Evolutionary conservation across 257 asterid species (phyloP).

Genomic region (Mentha longifolia): DNA sequence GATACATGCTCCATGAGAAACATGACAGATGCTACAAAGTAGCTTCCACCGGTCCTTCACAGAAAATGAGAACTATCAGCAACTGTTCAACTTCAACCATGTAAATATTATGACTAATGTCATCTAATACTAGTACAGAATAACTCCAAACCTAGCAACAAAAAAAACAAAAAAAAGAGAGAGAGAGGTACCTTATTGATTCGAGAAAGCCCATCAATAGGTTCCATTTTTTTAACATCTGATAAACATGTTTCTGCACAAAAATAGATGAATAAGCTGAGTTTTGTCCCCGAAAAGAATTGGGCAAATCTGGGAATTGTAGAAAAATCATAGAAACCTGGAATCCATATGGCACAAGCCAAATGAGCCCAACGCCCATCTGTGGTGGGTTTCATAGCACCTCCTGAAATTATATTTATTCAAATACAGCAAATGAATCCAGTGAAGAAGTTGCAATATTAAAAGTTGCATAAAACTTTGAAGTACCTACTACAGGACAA

Average conservation of each 20-base stretch:
- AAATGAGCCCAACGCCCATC: constrained; percentile 99
- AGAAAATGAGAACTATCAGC: constrained; percentile 31
- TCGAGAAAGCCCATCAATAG: constrained; percentile 88
- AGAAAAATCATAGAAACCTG: constrained; percentile 57
- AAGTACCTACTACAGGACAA: constrained; percentile 89
- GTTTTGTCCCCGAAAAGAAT: constrained; percentile 11
- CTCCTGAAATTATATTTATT: constrained; percentile 60
- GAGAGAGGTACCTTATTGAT: constrained; percentile 81
- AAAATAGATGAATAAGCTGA: constrained; percentile 30
- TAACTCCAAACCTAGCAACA: not conserved
- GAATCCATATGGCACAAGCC: constrained; percentile 99
- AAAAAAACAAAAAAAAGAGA: no score
- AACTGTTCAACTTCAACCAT: constrained; percentile 33
- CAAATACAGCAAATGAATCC: constrained; percentile 26
- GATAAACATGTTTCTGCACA: constrained; percentile 90
- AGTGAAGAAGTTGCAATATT: constrained; percentile 30
- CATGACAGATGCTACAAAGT: constrained; percentile 86
- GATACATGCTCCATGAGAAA: constrained; percentile 96
- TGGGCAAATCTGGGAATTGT: not conserved
- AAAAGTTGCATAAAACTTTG: constrained; percentile 19
- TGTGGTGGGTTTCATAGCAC: constrained; percentile 99
- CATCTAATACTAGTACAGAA: constrained; percentile 8
- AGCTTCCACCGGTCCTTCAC: constrained; percentile 98
- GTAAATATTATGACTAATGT: constrained; percentile 10
- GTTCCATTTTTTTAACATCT: constrained; percentile 93